Conservation (phyloP, 371 early-diverging fungal genomes). For the Rhizopus arrhizus region DNA sequence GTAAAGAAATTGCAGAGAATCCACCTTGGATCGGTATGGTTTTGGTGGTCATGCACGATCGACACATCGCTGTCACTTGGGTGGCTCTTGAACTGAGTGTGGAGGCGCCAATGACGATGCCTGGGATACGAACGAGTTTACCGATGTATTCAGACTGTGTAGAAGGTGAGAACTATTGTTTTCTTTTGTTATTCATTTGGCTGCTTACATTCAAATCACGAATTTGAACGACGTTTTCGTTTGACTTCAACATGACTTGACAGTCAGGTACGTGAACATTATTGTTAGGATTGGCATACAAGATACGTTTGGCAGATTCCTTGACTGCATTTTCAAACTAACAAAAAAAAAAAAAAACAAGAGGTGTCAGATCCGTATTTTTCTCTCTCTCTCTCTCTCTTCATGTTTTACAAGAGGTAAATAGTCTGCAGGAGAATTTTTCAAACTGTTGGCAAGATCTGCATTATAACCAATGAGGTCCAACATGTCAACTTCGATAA, state of each 20-base stretch:
- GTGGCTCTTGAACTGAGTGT: slow-evolving; percentile 89
- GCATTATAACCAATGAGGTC: slow-evolving; percentile 84
- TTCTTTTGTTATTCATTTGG: background rate
- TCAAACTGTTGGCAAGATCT: slow-evolving; percentile 77
- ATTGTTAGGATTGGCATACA: slow-evolving; percentile 54
- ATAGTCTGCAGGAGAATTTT: slow-evolving; percentile 77
- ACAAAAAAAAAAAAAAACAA: too few relatives aligned
- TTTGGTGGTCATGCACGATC: slow-evolving; percentile 81
- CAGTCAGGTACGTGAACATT: slow-evolving; percentile 69
- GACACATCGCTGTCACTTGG: slow-evolving; percentile 84
- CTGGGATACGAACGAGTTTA: slow-evolving; percentile 93
- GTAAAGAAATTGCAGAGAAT: slow-evolving; percentile 81
- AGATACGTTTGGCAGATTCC: slow-evolving; percentile 67
- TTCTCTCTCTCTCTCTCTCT: too few relatives aligned
- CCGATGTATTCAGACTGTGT: slow-evolving; percentile 83
- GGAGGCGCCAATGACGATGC: slow-evolving; percentile 96
- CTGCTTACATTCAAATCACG: slow-evolving; percentile 77
- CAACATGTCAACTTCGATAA: slow-evolving; percentile 83
- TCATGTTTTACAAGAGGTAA: slow-evolving; percentile 73
- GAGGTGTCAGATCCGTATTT: too few relatives aligned
- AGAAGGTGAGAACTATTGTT: background rate
- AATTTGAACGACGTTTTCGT: slow-evolving; percentile 81
- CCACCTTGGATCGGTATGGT: slow-evolving; percentile 83
- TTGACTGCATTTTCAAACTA: slow-evolving; percentile 89
- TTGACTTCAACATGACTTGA: slow-evolving; percentile 87